Conservation (phyloP, 2,329 filamentous ascomycete genomes). For the Colletotrichum shisoi region DNA sequence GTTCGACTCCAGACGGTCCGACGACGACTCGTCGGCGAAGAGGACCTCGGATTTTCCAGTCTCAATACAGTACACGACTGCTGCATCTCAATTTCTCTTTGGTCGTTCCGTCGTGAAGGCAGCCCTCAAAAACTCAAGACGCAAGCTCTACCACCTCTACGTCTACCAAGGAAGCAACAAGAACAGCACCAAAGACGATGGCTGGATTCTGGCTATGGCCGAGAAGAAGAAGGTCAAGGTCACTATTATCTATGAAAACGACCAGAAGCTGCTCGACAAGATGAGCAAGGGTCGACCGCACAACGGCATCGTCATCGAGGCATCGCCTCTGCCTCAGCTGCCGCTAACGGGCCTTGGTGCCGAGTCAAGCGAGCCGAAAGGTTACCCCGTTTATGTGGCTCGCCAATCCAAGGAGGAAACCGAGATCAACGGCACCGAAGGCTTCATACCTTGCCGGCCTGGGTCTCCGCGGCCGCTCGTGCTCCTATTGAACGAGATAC, state of each 20-base stretch:
- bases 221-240: conserved; percentile 61
- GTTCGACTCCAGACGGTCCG: conserved; percentile 4
- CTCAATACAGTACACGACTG: conserved; percentile 70
- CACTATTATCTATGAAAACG: conserved; percentile 65
- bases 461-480: conserved; percentile 71
- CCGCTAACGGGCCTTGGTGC: conserved; percentile 69
- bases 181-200: conserved; percentile 58
- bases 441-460: conserved; percentile 56
- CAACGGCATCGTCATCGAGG: conserved; percentile 88
- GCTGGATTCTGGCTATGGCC: conserved; percentile 57
- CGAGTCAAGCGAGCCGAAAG: conserved; percentile 53
- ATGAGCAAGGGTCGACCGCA: conserved; percentile 85
- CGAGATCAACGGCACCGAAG: conserved; percentile 72
- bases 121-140: conserved; percentile 70
- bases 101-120: conserved; percentile 82
- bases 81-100: conserved; percentile 91
- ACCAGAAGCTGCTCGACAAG: conserved; percentile 77
- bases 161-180: conserved; percentile 69
- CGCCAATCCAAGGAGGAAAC: conserved; percentile 78
- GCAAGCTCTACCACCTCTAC: conserved; percentile 86
- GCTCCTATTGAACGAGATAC: conserved; percentile 75
- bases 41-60: conserved; percentile 17
- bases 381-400: conserved; percentile 68
- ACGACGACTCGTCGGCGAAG: conserved; percentile 6
- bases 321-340: conserved; percentile 78